Percentiles rank a stretch among this genome's conserved stretches.
Conservation (phyloP, 352 stramenopile genomes). For the Pythium angustatum region DNA sequence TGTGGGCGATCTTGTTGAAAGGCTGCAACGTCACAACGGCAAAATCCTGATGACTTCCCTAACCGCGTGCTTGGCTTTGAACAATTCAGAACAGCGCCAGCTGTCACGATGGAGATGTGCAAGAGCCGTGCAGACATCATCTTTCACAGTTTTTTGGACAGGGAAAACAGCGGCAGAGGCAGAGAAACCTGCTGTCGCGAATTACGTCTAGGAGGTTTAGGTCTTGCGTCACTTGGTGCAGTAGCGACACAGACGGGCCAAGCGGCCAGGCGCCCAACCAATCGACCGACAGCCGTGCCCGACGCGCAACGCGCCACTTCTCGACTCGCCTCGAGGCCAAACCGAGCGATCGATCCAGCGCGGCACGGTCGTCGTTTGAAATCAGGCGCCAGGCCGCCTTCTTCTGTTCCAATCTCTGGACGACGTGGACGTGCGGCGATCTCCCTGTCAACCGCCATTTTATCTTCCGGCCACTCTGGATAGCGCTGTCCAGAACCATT, state of each 20-base stretch:
- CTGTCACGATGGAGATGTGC: constrained; percentile 7
- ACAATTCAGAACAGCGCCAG: constrained; percentile 21
- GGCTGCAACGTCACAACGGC: constrained; percentile 5
- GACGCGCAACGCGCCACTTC: constrained; percentile 7
- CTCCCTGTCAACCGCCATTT: no score
- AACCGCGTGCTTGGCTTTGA: neutral
- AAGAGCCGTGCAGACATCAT: neutral
- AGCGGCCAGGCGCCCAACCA: neutral
- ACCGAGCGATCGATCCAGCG: no score
- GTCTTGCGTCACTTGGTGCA: constrained; percentile 7
- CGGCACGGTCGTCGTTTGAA: constrained; percentile 17
- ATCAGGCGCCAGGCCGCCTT: constrained; percentile 2
- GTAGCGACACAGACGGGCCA: constrained; percentile 10
- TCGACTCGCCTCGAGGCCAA: neutral
- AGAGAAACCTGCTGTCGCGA: neutral
- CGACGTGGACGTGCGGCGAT: no score
- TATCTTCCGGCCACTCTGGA: neutral
- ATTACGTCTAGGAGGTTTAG: neutral
- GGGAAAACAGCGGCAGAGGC: neutral
- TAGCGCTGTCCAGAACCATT: neutral
- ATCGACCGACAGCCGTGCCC: constrained; percentile 4
- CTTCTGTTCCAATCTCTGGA: neutral
- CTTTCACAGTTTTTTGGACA: neutral
- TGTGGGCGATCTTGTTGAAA: constrained; percentile 15
- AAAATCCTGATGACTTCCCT: constrained; percentile 12